Evolutionary conservation across 148 eudicot species (phyloP), one percentile per base, ranked within the genome.

Genomic region (Nyssa sinensis): DNA sequence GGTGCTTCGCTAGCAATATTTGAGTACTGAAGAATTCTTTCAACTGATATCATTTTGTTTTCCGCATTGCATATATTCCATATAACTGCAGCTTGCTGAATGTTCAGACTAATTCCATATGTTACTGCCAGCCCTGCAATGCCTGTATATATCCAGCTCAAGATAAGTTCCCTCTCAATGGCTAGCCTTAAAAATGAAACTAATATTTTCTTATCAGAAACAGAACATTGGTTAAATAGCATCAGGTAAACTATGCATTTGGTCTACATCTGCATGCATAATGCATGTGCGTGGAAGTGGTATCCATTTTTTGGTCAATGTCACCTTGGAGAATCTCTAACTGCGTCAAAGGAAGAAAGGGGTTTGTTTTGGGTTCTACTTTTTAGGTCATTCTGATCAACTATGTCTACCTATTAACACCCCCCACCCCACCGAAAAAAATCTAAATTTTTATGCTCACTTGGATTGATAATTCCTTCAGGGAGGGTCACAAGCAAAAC

Each of bases 61-160:
- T 96, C 99, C 17, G 97, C 97, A 80, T 96, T 91, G 84, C 99
- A 96, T 72, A 96, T 88, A 57, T 90, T 90, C 99, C 99, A 96
- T 81, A 96, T 96, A 24, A 93, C 93, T 73, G 97, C 83, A 81
- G 99, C 99, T 91, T 91, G 99, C 66, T 71, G 76, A 23, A 93
- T 94, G 78, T 96, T 96, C 79, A 96, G 84, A 74, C 91, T 96
- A 34, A 96, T 96, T 19, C 99, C 99, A 78, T 96, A 96, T 39
- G 99, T 93, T 28, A 96, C 98, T 1, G 99, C 97, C 76, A 96
- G 76, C 32, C 99, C 99, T 29, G 99, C 99, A 81, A 96, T 91
- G 82, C 99, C 99, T 96, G 93, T 75, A 78, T 70, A 64, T 60
- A 44, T 25, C 23, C 25, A 74, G 32, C 19, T 33, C 13, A 51